Conservation (phyloP, 176 grass and related monocot species). For the Carex parvula region DNA sequence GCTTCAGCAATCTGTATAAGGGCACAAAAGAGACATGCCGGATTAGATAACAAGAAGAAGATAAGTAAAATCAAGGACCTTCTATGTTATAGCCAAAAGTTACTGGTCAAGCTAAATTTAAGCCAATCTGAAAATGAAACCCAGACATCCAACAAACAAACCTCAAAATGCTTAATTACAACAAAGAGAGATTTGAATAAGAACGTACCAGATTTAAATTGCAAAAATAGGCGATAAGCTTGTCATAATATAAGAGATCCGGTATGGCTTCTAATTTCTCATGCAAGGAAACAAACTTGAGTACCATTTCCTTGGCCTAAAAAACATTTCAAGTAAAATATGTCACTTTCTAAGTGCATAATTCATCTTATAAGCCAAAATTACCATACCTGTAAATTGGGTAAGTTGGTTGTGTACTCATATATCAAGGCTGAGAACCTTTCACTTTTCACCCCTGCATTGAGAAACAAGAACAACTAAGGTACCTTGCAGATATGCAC, state of each 20-base stretch:
- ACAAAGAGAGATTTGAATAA: slow-evolving; percentile 1
- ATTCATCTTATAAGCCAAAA: slow-evolving; percentile 32
- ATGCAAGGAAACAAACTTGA: slow-evolving; percentile 50
- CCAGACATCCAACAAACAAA: background rate
- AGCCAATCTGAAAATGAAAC: slow-evolving; percentile 2
- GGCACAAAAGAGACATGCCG: background rate
- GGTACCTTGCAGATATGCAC: background rate
- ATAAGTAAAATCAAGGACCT: slow-evolving; percentile 7
- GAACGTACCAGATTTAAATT: slow-evolving; percentile 51
- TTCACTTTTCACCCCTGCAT: slow-evolving; percentile 43
- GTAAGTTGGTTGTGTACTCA: slow-evolving; percentile 52
- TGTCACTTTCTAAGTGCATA: slow-evolving; percentile 19
- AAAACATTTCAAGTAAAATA: slow-evolving; percentile 30
- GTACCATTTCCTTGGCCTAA: slow-evolving; percentile 74
- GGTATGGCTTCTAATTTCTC: slow-evolving; percentile 59
- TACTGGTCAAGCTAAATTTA: background rate
- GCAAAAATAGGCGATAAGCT: slow-evolving; percentile 62
- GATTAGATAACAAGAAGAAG: background rate
- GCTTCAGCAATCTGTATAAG: slow-evolving; percentile 52
- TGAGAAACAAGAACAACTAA: slow-evolving; percentile 26
- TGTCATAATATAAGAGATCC: slow-evolving; percentile 48
- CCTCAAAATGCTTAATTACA: background rate
- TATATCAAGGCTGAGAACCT: slow-evolving; percentile 58
- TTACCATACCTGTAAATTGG: slow-evolving; percentile 62
- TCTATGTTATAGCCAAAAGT: background rate